These are phyloP conservation scores for Verticillium alfalfae DNA, from an alignment of 2,329 filamentous ascomycete species.

Conservation along the genomic window DNA sequence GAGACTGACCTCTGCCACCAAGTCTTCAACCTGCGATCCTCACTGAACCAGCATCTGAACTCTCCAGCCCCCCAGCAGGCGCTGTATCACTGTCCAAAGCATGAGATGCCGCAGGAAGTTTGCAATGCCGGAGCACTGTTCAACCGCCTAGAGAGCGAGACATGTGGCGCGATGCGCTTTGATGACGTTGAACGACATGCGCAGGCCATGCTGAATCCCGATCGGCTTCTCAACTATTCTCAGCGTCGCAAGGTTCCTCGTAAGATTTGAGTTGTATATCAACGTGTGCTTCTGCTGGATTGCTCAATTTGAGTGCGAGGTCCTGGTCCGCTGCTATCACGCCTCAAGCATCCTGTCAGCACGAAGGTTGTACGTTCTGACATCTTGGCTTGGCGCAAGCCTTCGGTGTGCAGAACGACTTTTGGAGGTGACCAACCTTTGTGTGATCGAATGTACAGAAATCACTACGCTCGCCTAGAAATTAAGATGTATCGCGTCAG, in stretches of 20 bases:
- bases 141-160: constrained; percentile 39
- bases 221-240: background rate
- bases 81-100: constrained; percentile 34
- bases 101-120: constrained; percentile 26
- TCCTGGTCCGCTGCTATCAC: too few relatives aligned
- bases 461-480: too few relatives aligned
- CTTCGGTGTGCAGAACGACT: too few relatives aligned
- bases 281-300: too few relatives aligned
- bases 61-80: constrained; percentile 38
- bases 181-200: constrained; percentile 22
- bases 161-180: constrained; percentile 30
- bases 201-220: background rate
- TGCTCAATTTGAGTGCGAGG: too few relatives aligned
- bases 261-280: too few relatives aligned
- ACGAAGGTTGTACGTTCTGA: too few relatives aligned
- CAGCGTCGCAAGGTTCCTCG: background rate
- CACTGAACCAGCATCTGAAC: constrained; percentile 47
- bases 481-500: too few relatives aligned
- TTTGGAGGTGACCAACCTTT: too few relatives aligned
- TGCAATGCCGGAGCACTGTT: constrained; percentile 30
- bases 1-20: constrained; percentile 50
- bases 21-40: constrained; percentile 24
- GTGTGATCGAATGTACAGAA: too few relatives aligned
- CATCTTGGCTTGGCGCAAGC: too few relatives aligned
- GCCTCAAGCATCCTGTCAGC: too few relatives aligned